Percentiles rank a stretch among this genome's conserved stretches.
These are phyloP conservation scores for Nepenthes alata DNA, from an alignment of 179 eudicot genomes.

Conservation along the genomic window DNA sequence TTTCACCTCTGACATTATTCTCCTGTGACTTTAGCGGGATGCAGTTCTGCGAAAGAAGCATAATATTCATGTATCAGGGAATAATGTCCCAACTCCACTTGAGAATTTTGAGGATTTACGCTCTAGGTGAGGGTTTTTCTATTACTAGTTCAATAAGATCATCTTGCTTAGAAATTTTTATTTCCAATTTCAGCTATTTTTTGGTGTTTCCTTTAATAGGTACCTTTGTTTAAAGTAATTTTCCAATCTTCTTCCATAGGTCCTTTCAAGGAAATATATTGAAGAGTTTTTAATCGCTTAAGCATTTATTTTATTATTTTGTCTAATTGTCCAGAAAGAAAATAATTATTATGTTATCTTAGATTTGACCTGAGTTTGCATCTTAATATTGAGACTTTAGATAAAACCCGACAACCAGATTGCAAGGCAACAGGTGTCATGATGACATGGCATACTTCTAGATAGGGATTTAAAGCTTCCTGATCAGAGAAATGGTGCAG, in stretches of 20 bases:
- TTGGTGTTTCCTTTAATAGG: not conserved
- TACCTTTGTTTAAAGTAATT: not conserved
- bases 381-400: too few relatives aligned
- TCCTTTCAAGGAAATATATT: too few relatives aligned
- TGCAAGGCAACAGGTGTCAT: not conserved
- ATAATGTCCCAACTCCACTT: conserved; percentile 79
- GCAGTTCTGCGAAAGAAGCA: conserved; percentile 59
- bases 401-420: too few relatives aligned
- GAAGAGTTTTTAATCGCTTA: too few relatives aligned
- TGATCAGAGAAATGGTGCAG: not conserved
- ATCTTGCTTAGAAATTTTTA: not conserved
- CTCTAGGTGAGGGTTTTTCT: conserved; percentile 37
- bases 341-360: too few relatives aligned
- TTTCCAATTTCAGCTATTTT: not conserved
- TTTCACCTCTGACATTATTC: conserved; percentile 2
- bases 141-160: not conserved
- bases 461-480: conserved; percentile 1
- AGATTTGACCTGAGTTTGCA: too few relatives aligned
- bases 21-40: conserved; percentile 43
- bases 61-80: conserved; percentile 66
- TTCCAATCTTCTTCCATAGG: not conserved
- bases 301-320: too few relatives aligned
- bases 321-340: too few relatives aligned
- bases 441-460: not conserved
- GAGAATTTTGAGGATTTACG: conserved; percentile 59